A percentile compares a stretch with the other conserved stretches of the same genome.
These are phyloP conservation scores for Orbilia brochopaga DNA, from an alignment of 2,329 filamentous ascomycete species.

Conservation along the genomic window DNA sequence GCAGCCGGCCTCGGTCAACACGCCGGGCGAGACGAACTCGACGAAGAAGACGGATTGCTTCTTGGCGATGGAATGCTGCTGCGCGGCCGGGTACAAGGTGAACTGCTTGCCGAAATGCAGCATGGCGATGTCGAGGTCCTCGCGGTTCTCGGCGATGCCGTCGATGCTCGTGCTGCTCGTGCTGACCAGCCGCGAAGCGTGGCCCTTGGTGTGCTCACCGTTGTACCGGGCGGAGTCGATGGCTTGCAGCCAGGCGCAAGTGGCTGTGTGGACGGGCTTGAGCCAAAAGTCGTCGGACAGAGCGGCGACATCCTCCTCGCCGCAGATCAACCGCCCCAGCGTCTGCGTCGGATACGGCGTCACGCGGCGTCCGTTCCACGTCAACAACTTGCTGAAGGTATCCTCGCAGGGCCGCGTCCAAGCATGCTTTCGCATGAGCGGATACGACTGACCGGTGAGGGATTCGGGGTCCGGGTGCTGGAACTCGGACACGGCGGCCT, in stretches of 20 bases:
- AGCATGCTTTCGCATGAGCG: conserved; percentile 48
- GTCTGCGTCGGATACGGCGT: conserved; percentile 46
- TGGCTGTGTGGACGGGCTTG: conserved; percentile 48
- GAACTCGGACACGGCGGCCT: conserved; percentile 48
- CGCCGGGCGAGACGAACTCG: conserved; percentile 49
- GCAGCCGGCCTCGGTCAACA: conserved; percentile 41
- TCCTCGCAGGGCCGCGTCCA: conserved; percentile 46
- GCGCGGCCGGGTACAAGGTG: conserved; percentile 39
- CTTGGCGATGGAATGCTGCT: conserved; percentile 29
- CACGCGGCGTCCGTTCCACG: conserved; percentile 47
- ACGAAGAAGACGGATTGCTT: conserved; percentile 49
- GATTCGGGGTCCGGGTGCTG: conserved; percentile 45
- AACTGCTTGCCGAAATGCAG: conserved; percentile 48
- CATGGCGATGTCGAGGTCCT: conserved; percentile 48
- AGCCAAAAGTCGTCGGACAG: conserved; percentile 48
- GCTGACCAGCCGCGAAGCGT: conserved; percentile 37
- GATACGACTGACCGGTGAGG: conserved; percentile 32
- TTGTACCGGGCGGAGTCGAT: conserved; percentile 49
- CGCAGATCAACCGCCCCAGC: conserved; percentile 43
- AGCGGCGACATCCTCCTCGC: conserved; percentile 44
- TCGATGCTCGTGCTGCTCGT: conserved; percentile 37
- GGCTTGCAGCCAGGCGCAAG: conserved; percentile 48
- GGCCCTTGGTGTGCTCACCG: conserved; percentile 43
- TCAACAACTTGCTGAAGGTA: conserved; percentile 36
- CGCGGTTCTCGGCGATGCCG: conserved; percentile 47